Conservation (phyloP, 2,329 filamentous ascomycete species). For the Bipolaris victoriae region DNA sequence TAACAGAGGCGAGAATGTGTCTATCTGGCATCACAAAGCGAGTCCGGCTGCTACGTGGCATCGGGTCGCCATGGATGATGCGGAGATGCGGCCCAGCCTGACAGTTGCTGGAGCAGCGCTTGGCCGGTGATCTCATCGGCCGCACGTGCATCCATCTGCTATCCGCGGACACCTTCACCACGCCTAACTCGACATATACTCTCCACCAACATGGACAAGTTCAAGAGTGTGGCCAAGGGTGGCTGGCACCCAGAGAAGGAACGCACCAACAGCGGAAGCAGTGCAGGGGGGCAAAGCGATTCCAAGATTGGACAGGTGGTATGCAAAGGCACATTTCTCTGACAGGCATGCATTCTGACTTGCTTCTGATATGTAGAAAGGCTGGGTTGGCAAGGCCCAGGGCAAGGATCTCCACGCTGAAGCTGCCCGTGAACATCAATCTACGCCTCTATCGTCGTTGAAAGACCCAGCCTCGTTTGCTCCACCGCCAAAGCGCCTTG, state of each 20-base stretch:
- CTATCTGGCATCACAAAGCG: not conserved
- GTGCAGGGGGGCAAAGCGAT: constrained; percentile 46
- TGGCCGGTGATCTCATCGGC: constrained; percentile 34
- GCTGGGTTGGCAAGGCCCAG: constrained; percentile 61
- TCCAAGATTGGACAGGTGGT: constrained; percentile 60
- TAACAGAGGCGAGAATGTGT: not conserved
- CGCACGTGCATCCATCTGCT: constrained; percentile 14
- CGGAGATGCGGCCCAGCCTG: constrained; percentile 3
- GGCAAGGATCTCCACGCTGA: constrained; percentile 53
- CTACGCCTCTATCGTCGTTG: constrained; percentile 70
- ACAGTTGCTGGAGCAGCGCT: constrained; percentile 14
- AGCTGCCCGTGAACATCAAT: constrained; percentile 56
- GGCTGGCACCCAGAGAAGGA: constrained; percentile 55
- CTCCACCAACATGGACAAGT: constrained; percentile 38
- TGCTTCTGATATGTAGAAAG: constrained; percentile 52
- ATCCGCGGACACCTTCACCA: constrained; percentile 17
- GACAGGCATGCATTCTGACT: constrained; percentile 14
- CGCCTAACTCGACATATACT: constrained; percentile 15
- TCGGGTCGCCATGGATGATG: not conserved
- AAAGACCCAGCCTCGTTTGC: constrained; percentile 80
- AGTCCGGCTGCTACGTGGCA: not conserved
- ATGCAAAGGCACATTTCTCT: constrained; percentile 52
- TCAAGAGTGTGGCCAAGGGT: constrained; percentile 53
- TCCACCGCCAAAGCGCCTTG: constrained; percentile 73
- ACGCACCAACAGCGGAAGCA: constrained; percentile 12